Conservation (phyloP, 495 filamentous ascomycete species). For the Rostrohypoxylon terebratum region DNA sequence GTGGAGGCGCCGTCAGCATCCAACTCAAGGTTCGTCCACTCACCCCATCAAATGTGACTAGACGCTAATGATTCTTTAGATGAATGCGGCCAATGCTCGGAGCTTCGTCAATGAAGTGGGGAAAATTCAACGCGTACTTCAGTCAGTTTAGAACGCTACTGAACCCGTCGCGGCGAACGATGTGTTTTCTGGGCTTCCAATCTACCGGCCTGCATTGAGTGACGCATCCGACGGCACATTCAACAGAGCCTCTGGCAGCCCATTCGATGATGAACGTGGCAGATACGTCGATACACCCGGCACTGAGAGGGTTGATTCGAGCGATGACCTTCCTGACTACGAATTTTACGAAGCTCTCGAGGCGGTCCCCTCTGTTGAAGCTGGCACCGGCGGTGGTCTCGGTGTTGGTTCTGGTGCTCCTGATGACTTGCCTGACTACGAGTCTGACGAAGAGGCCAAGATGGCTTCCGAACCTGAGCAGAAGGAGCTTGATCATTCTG, state of each 20-base stretch:
- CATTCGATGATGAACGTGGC: too few species aligned
- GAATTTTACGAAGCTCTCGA: neutral
- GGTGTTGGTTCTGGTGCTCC: neutral
- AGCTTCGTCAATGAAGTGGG: slow-evolving; percentile 55
- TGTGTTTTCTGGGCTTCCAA: neutral
- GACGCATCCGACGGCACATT: neutral
- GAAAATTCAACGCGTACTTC: slow-evolving; percentile 55
- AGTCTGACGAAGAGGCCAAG: neutral
- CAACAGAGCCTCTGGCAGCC: neutral
- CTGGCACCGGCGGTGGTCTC: neutral
- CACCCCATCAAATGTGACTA: neutral
- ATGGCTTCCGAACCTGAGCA: slow-evolving; percentile 7
- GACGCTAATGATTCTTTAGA: slow-evolving; percentile 45
- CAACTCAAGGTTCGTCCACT: slow-evolving; percentile 74
- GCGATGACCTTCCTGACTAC: neutral
- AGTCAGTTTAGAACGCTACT: slow-evolving; percentile 45
- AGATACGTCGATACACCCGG: neutral
- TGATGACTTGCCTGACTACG: slow-evolving; percentile 3
- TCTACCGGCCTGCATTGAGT: neutral
- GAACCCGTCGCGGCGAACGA: slow-evolving; percentile 1
- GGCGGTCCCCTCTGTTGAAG: neutral
- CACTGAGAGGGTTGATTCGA: neutral
- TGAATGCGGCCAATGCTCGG: slow-evolving; percentile 60
- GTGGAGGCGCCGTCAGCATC: slow-evolving; percentile 68
- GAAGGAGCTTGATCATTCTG: neutral